These are phyloP conservation scores for Fonsecaea erecta DNA, from an alignment of 2,329 filamentous ascomycete genomes.

Conservation along the genomic window DNA sequence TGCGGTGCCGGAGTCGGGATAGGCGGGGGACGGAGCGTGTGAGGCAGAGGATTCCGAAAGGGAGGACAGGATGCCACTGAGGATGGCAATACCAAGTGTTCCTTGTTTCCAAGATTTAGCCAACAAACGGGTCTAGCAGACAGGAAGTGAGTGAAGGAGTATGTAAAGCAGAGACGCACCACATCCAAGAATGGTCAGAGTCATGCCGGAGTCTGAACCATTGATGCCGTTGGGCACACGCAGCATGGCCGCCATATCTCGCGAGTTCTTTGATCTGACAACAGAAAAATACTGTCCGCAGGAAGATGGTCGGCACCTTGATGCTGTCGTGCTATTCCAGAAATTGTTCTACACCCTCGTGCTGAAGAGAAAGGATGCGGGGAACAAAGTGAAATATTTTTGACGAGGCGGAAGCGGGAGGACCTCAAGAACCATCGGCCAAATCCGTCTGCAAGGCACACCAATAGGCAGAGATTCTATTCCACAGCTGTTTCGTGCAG, in stretches of 20 bases:
- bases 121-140: not conserved
- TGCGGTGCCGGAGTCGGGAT: conserved; percentile 45
- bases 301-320: not conserved
- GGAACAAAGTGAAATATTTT: conserved; percentile 12
- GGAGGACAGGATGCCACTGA: conserved; percentile 76
- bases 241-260: conserved; percentile 24
- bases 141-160: not conserved
- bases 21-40: conserved; percentile 49
- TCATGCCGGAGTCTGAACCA: conserved; percentile 44
- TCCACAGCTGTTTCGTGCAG: not conserved
- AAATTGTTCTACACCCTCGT: not conserved
- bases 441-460: conserved; percentile 28
- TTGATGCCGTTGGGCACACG: conserved; percentile 26
- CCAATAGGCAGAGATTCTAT: conserved; percentile 18
- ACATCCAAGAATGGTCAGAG: conserved; percentile 79
- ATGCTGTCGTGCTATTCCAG: not conserved
- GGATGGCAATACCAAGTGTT: conserved; percentile 83
- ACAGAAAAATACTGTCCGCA: not conserved
- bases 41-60: conserved; percentile 52
- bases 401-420: not conserved
- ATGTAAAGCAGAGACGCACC: conserved; percentile 57
- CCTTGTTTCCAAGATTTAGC: conserved; percentile 52
- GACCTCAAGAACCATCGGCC: conserved; percentile 8
- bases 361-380: conserved; percentile 10
- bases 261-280: not conserved